Evolutionary conservation across 441 rosid species (phyloP).

Genomic region (Cnidoscolus chayamansa): DNA sequence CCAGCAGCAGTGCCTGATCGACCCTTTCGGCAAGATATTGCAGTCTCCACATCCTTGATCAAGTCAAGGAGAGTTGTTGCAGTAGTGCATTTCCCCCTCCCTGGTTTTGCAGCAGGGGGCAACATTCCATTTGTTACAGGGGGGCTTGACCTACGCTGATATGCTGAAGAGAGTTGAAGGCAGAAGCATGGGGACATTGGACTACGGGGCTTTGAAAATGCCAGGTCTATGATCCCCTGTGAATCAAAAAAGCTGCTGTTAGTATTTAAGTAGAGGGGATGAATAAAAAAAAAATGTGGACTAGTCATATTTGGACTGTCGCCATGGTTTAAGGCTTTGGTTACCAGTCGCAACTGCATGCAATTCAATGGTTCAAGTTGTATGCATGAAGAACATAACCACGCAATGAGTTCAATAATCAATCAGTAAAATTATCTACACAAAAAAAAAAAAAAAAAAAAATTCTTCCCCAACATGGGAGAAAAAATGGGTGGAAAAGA

Average conservation of each 20-base stretch:
- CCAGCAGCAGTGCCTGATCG: conserved; percentile 94
- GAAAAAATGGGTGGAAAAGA: too few species aligned
- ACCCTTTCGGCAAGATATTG: conserved; percentile 82
- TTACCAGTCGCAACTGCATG: not conserved
- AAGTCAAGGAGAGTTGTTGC: conserved; percentile 56
- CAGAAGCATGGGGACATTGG: conserved; percentile 82
- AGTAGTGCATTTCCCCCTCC: conserved; percentile 74
- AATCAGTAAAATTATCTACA: not conserved
- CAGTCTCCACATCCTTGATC: conserved; percentile 82
- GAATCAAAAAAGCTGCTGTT: conserved; percentile 15
- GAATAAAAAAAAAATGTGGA: not conserved
- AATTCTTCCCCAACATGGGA: too few species aligned
- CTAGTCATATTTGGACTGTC: too few species aligned
- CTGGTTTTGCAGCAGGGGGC: conserved; percentile 69
- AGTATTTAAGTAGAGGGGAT: not conserved
- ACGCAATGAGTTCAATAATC: not conserved
- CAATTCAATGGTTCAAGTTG: not conserved
- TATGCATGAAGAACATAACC: not conserved
- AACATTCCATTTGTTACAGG: conserved; percentile 61
- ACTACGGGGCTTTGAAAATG: conserved; percentile 72
- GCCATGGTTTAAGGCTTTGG: not conserved
- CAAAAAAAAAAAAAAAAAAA: not conserved
- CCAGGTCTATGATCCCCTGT: conserved; percentile 84
- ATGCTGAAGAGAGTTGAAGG: conserved; percentile 58
- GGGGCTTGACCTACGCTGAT: conserved; percentile 55